Evolutionary conservation across 2,329 filamentous ascomycete genomes (phyloP).

Genomic region (Colletotrichum chrysophilum): DNA sequence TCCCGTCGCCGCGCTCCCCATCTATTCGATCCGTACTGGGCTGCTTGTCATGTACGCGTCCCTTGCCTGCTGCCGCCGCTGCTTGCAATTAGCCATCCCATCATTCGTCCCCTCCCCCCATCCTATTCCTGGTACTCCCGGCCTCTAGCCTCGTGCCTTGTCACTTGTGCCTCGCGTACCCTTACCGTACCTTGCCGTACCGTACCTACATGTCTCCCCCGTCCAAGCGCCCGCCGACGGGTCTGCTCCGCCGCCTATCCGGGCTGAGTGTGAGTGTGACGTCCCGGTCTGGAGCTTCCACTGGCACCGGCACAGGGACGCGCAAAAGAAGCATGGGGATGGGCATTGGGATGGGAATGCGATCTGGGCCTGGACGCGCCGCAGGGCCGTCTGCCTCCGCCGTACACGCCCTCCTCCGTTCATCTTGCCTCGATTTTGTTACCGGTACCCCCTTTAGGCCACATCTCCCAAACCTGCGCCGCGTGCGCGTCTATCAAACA

Average conservation of each 20-base stretch:
- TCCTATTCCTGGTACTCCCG: not conserved
- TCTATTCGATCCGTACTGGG: not conserved
- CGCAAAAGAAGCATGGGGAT: not conserved
- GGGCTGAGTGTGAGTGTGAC: conserved; percentile 17
- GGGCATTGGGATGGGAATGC: not conserved
- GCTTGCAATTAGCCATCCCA: conserved; percentile 20
- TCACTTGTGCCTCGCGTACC: not conserved
- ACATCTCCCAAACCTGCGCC: conserved; percentile 30
- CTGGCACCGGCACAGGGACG: not conserved
- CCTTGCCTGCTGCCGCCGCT: not conserved
- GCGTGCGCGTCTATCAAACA: conserved; percentile 19
- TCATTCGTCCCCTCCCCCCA: conserved; percentile 9
- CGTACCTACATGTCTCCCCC: conserved; percentile 29
- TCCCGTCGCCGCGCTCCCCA: not conserved
- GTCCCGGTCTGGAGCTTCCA: conserved; percentile 15
- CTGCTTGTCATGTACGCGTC: conserved; percentile 17
- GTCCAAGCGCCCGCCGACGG: conserved; percentile 32
- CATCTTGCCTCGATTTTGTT: conserved; percentile 12
- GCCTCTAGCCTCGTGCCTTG: not conserved
- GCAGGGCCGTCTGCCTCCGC: conserved; percentile 22
- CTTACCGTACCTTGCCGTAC: not conserved
- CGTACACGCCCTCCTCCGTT: conserved; percentile 29
- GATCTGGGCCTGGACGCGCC: not conserved
- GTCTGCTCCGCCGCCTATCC: conserved; percentile 25
- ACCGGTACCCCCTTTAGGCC: conserved; percentile 27